These are phyloP conservation scores for Silene noctiflora DNA, from an alignment of 179 eudicot species.

Conservation along the genomic window DNA sequence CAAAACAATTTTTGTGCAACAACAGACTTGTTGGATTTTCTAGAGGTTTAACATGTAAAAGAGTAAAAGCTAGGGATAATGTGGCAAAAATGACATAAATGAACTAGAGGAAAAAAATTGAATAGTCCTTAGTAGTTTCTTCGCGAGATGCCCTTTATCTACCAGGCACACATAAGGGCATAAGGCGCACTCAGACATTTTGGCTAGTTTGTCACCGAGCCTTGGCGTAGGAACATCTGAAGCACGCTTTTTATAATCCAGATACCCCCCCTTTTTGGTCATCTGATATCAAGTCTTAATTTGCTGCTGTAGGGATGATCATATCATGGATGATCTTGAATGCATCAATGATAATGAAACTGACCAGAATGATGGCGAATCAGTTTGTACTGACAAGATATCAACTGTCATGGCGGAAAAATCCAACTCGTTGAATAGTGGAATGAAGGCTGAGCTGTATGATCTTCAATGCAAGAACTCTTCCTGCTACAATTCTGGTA, in stretches of 20 bases:
- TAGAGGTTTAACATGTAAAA: too few relatives aligned
- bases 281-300: slow-evolving; percentile 21
- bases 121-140: too few relatives aligned
- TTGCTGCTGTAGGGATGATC: slow-evolving; percentile 46
- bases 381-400: slow-evolving; percentile 22
- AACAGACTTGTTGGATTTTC: too few relatives aligned
- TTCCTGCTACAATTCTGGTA: slow-evolving; percentile 44
- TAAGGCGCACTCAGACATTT: too few relatives aligned
- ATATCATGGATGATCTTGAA: slow-evolving; percentile 32
- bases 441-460: slow-evolving; percentile 27
- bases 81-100: too few relatives aligned
- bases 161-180: too few relatives aligned
- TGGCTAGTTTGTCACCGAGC: too few relatives aligned
- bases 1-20: too few relatives aligned
- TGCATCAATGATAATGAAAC: slow-evolving; percentile 11
- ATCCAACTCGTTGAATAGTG: slow-evolving; percentile 29
- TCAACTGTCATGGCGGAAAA: slow-evolving; percentile 24
- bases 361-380: slow-evolving; percentile 18
- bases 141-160: too few relatives aligned
- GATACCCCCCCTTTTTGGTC: not conserved
- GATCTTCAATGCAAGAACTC: slow-evolving; percentile 30
- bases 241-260: not conserved
- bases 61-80: too few relatives aligned
- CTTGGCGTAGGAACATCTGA: too few relatives aligned
- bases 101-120: too few relatives aligned